These are phyloP conservation scores for Kandelia obovata DNA, from an alignment of 345 rosid species.

Conservation along the genomic window DNA sequence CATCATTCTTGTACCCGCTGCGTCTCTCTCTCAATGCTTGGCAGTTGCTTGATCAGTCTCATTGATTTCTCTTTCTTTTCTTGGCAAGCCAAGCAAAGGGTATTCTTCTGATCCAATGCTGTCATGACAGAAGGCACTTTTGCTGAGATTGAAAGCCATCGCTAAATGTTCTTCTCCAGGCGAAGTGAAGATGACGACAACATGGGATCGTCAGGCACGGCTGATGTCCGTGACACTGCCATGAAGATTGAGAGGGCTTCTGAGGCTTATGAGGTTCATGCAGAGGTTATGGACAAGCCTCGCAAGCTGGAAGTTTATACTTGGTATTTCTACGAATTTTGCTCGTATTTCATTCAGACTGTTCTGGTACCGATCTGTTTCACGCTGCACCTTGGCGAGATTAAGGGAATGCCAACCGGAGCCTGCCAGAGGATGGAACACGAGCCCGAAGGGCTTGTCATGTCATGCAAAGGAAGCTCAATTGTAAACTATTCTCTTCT, in stretches of 20 bases:
- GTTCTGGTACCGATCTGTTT: slow-evolving; percentile 45
- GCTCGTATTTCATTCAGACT: slow-evolving; percentile 46
- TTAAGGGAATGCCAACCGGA: slow-evolving; percentile 3
- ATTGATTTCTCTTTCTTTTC: too few relatives aligned
- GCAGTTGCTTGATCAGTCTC: too few relatives aligned
- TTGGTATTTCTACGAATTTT: slow-evolving; percentile 52
- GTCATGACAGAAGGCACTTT: neutral
- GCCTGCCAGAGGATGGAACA: slow-evolving; percentile 17
- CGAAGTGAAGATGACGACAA: neutral
- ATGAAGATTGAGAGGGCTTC: slow-evolving; percentile 27
- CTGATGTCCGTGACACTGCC: slow-evolving; percentile 24
- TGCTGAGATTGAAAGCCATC: neutral
- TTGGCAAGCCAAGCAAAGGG: neutral
- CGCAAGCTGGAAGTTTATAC: slow-evolving; percentile 30
- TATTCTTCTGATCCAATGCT: neutral
- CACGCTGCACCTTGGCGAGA: slow-evolving; percentile 43
- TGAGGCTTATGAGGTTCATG: slow-evolving; percentile 10
- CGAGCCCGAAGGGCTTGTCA: slow-evolving; percentile 20
- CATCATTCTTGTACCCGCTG: too few relatives aligned
- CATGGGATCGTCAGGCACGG: neutral
- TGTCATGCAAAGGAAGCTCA: slow-evolving; percentile 34
- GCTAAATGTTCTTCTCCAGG: neutral
- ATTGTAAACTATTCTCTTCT: slow-evolving; percentile 33
- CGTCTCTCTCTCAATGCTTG: too few relatives aligned
- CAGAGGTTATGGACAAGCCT: slow-evolving; percentile 26